Evolutionary conservation across 139 green algal species (phyloP), one percentile per base, ranked within the genome.

Genomic region (Closterium sp.): DNA sequence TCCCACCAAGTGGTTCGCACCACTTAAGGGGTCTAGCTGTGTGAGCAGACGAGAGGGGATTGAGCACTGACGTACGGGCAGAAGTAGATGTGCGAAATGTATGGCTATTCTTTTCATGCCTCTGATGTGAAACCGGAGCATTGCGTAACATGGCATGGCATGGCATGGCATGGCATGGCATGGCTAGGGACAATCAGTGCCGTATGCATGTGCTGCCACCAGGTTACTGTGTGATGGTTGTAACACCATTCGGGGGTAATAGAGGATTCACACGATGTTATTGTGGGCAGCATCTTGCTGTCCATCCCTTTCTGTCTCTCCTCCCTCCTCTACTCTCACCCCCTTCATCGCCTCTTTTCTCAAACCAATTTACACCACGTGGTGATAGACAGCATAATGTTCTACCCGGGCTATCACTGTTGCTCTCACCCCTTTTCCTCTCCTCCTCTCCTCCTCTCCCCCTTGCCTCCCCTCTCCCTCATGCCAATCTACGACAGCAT

Each of bases 321-420:
- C 5, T 42, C 0, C 50, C 50, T 24, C 50, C 17, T 21, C 50
- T 19, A 2, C 50, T 90, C 34, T 27, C 34, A 7, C 34, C 34
- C 34, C 34, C 34, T 42, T 42, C 34, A 4, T 3, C 34, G 34
- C 34, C 32, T 38, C 32, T 38, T 21, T 1, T 10, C 2, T 70
- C 92, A 94, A 50, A 3, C 28, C 30, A 90, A 70, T 27, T 6
- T 94, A 29, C 32, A 85, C 28, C 92, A 94, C 19, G 93, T 70
- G 32, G 70, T 27, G 38, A 29, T 89, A 0, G 89, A 94, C 73
- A 50, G 17, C 2, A 42, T 90, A 19, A 94, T 94, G 92, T 62
- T 94, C 22, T 94, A 94, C 32, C 92, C 32, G 32, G 32, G 32
- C 32, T n/a, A 38, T 38, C 32, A 4, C 32, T 38, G 32, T 38